A percentile compares a stretch with the other conserved stretches of the same genome.
Evolutionary conservation across 495 filamentous ascomycete species (phyloP).

Genomic region (Diplogelasinospora grovesii): DNA sequence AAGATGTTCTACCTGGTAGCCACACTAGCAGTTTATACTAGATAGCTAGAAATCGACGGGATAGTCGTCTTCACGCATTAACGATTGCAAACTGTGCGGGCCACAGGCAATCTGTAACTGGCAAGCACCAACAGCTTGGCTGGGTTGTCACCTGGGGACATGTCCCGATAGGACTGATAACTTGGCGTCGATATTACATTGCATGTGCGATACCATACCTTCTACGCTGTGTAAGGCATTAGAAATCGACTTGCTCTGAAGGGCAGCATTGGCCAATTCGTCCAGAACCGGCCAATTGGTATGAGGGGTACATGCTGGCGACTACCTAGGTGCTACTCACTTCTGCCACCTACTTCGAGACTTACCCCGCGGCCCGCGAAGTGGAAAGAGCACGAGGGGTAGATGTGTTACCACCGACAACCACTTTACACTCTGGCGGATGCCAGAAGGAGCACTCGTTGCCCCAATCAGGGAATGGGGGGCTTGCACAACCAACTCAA

Average conservation of each 20-base stretch:
- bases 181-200: not conserved
- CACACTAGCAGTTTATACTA: not conserved
- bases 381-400: conserved; percentile 5
- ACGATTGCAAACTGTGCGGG: too few relatives aligned
- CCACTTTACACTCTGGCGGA: too few relatives aligned
- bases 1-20: not conserved
- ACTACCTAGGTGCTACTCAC: not conserved
- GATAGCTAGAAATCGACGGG: not conserved
- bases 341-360: not conserved
- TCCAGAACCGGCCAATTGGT: conserved; percentile 3
- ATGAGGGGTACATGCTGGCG: not conserved
- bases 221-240: conserved; percentile 2
- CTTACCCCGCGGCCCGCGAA: not conserved
- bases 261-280: not conserved
- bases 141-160: not conserved
- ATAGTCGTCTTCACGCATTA: too few relatives aligned
- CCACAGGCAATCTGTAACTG: too few relatives aligned
- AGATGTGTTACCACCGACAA: conserved; percentile 1
- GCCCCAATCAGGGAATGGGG: conserved; percentile 1
- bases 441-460: conserved; percentile 3
- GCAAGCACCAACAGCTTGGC: too few relatives aligned
- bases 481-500: not conserved
- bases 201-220: not conserved
- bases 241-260: not conserved
- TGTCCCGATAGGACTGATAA: not conserved